These are phyloP conservation scores for Phytophthora boehmeriae DNA, from an alignment of 352 stramenopile genomes.

Conservation along the genomic window DNA sequence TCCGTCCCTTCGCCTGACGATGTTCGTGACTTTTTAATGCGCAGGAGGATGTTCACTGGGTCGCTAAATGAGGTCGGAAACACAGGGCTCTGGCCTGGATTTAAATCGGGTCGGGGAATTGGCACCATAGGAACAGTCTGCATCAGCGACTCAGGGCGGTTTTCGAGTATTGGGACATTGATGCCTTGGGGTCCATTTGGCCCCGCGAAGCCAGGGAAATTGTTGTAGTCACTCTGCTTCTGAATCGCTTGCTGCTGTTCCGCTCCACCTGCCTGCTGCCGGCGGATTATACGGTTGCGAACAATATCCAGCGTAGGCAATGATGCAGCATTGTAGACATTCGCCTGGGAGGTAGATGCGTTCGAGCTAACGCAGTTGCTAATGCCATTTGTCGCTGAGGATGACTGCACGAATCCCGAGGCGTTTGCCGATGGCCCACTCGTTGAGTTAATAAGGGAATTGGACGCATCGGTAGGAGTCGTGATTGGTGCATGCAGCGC, in stretches of 20 bases:
- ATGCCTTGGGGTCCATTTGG: conserved; percentile 18
- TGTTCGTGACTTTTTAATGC: conserved; percentile 75
- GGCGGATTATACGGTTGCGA: conserved; percentile 64
- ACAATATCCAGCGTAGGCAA: conserved; percentile 71
- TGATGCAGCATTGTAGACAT: conserved; percentile 18
- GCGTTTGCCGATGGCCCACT: conserved; percentile 15
- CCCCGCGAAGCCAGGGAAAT: conserved; percentile 28
- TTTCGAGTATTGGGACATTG: conserved; percentile 21
- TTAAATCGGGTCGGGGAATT: conserved; percentile 25
- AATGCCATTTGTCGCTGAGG: conserved; percentile 25
- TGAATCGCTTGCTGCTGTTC: conserved; percentile 29
- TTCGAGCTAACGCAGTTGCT: conserved; percentile 31
- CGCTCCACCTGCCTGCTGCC: conserved; percentile 36
- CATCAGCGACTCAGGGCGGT: conserved; percentile 27
- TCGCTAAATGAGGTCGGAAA: conserved; percentile 74
- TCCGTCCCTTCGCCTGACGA: conserved; percentile 34
- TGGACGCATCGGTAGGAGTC: conserved; percentile 24
- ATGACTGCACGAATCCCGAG: conserved; percentile 14
- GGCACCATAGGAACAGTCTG: conserved; percentile 23
- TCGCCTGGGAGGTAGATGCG: conserved; percentile 6
- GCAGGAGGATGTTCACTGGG: conserved; percentile 75
- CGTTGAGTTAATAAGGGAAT: conserved; percentile 15
- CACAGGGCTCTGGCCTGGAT: conserved; percentile 25
- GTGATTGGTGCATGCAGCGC: conserved; percentile 30
- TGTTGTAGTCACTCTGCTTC: conserved; percentile 33